Conservation (phyloP, 1,139 yeast species). For the Diutina mesorugosa region DNA sequence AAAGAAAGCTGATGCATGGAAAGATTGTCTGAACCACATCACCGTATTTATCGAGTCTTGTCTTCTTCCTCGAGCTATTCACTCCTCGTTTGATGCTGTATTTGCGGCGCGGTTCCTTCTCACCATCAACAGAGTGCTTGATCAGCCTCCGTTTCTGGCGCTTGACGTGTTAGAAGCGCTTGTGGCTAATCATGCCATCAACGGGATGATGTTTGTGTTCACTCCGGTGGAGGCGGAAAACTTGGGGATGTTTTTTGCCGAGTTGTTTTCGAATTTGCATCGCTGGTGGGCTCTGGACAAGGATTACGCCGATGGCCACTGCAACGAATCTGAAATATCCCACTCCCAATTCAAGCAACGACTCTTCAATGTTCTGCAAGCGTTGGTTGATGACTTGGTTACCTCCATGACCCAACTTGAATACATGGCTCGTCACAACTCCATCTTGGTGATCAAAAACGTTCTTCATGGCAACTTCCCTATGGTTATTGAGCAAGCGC, state of each 20-base stretch:
- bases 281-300: slow-evolving; percentile 12
- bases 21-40: neutral
- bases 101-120: slow-evolving; percentile 53
- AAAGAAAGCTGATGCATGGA: neutral
- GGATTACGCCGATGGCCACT: slow-evolving; percentile 3
- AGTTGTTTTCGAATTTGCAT: slow-evolving; percentile 33
- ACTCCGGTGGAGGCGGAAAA: slow-evolving; percentile 77
- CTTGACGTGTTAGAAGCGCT: slow-evolving; percentile 33
- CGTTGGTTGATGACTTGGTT: slow-evolving; percentile 14
- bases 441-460: slow-evolving; percentile 66
- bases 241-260: slow-evolving; percentile 61
- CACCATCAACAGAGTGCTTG: slow-evolving; percentile 26
- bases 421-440: slow-evolving; percentile 74
- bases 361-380: slow-evolving; percentile 7
- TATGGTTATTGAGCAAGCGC: slow-evolving; percentile 55
- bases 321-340: neutral
- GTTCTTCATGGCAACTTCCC: slow-evolving; percentile 51
- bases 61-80: slow-evolving; percentile 62
- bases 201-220: slow-evolving; percentile 53
- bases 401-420: slow-evolving; percentile 35
- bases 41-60: slow-evolving; percentile 47
- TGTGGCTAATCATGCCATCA: slow-evolving; percentile 36
- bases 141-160: slow-evolving; percentile 31
- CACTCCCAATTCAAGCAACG: slow-evolving; percentile 4
- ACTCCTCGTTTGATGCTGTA: slow-evolving; percentile 79